Percentiles rank a stretch among this genome's conserved stretches.
Conservation (phyloP, 78 protist genomes). For the Dictyostelium brefeldianum region DNA sequence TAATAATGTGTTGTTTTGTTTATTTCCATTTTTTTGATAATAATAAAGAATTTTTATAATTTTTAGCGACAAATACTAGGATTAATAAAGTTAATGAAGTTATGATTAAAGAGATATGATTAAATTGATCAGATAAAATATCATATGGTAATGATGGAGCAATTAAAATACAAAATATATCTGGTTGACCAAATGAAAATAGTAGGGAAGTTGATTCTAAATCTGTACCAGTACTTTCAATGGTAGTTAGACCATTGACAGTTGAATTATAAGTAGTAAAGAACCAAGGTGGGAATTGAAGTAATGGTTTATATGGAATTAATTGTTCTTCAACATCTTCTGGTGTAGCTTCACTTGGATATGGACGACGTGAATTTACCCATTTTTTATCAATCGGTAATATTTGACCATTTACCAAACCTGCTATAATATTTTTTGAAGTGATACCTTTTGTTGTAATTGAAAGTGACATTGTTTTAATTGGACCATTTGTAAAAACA, state of each 20-base stretch:
- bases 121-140: constrained; percentile 42
- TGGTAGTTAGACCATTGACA: not conserved
- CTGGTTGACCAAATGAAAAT: constrained; percentile 35
- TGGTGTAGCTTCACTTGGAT: constrained; percentile 52
- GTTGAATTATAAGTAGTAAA: constrained; percentile 35
- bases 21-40: constrained; percentile 72
- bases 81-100: constrained; percentile 27
- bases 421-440: constrained; percentile 22
- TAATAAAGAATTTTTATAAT: not conserved
- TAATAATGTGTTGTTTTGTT: not conserved
- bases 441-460: constrained; percentile 63
- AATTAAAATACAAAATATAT: constrained; percentile 35
- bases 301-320: constrained; percentile 36
- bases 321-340: constrained; percentile 61
- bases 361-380: constrained; percentile 48
- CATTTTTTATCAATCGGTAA: constrained; percentile 70
- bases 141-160: constrained; percentile 53
- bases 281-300: constrained; percentile 47
- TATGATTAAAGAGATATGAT: constrained; percentile 44
- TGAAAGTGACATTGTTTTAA: constrained; percentile 31
- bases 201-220: constrained; percentile 55
- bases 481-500: constrained; percentile 5
- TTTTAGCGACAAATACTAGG: constrained; percentile 28
- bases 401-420: constrained; percentile 32
- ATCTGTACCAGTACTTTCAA: constrained; percentile 35